Conservation (phyloP, 768 basidiomycete species). For the Suillus hirtellus region DNA sequence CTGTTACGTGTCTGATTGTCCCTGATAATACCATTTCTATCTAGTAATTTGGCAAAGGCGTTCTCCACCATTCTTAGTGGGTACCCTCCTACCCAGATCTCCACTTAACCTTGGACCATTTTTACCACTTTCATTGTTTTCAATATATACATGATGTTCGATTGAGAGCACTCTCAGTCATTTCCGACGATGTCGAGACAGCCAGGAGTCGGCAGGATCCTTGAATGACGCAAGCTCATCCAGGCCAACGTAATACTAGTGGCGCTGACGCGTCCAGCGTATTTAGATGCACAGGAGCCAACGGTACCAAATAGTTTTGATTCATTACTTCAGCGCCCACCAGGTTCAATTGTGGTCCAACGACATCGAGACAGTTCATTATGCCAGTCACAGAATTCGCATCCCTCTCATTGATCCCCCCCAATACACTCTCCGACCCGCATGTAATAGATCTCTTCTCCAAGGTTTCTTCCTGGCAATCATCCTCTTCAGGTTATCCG, state of each 20-base stretch:
- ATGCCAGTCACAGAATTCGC: slow-evolving; percentile 50
- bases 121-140: background rate
- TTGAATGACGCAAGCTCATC: slow-evolving; percentile 2
- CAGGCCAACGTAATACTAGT: background rate
- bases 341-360: background rate
- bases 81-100: slow-evolving; percentile 23
- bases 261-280: slow-evolving; percentile 13
- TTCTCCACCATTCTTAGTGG: slow-evolving; percentile 46
- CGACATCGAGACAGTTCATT: background rate
- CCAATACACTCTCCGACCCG: slow-evolving; percentile 31
- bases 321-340: background rate
- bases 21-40: background rate
- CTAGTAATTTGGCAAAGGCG: slow-evolving; percentile 52
- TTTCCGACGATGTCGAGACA: background rate
- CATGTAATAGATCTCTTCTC: slow-evolving; percentile 32
- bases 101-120: slow-evolving; percentile 6
- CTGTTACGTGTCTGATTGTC: too few relatives aligned
- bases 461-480: slow-evolving; percentile 36
- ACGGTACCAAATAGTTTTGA: background rate
- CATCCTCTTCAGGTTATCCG: slow-evolving; percentile 42
- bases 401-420: slow-evolving; percentile 35
- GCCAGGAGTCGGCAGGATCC: background rate
- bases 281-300: background rate
- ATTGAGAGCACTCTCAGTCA: background rate
- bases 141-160: background rate